These are phyloP conservation scores for Phoma sp. DNA, from an alignment of 2,329 filamentous ascomycete genomes.

Conservation along the genomic window DNA sequence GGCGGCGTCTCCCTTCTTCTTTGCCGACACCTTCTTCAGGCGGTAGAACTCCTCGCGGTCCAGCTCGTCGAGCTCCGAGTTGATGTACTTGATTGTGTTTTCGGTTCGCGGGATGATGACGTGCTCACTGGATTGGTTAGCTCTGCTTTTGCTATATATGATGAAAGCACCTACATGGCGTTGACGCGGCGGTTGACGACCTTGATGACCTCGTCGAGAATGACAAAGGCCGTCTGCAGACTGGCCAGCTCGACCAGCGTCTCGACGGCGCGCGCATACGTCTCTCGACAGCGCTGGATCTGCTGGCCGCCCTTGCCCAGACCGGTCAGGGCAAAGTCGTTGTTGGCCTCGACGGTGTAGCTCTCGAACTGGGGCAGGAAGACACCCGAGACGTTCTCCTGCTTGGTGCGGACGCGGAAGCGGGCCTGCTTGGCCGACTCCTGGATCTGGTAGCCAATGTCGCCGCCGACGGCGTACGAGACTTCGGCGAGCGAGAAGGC, in stretches of 20 bases:
- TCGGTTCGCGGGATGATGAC: slow-evolving; percentile 98
- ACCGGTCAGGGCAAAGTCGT: slow-evolving; percentile 95
- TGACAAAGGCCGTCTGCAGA: slow-evolving; percentile 97
- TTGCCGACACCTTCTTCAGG: slow-evolving; percentile 88
- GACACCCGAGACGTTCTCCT: slow-evolving; percentile 98
- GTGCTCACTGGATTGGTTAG: slow-evolving; percentile 72
- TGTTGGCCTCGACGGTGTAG: slow-evolving; percentile 85
- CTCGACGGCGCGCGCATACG: slow-evolving; percentile 93
- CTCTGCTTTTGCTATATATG: neutral
- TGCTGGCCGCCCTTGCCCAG: slow-evolving; percentile 97
- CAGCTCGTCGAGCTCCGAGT: slow-evolving; percentile 95
- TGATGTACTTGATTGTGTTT: slow-evolving; percentile 99
- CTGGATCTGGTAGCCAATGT: slow-evolving; percentile 96
- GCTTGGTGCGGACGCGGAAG: slow-evolving; percentile 91
- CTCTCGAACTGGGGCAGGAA: slow-evolving; percentile 93
- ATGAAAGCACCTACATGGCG: slow-evolving; percentile 73
- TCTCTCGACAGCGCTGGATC: slow-evolving; percentile 92
- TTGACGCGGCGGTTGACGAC: slow-evolving; percentile 98
- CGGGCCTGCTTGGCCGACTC: slow-evolving; percentile 92
- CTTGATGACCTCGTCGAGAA: slow-evolving; percentile 98
- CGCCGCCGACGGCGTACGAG: slow-evolving; percentile 90
- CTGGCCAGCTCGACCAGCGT: slow-evolving; percentile 94
- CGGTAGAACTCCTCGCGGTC: slow-evolving; percentile 98
- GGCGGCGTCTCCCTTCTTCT: slow-evolving; percentile 63
- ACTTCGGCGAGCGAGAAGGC: slow-evolving; percentile 98